phyloP scores from a whole-genome alignment of 2,329 filamentous ascomycete species.

The Capronia americana region DNA sequence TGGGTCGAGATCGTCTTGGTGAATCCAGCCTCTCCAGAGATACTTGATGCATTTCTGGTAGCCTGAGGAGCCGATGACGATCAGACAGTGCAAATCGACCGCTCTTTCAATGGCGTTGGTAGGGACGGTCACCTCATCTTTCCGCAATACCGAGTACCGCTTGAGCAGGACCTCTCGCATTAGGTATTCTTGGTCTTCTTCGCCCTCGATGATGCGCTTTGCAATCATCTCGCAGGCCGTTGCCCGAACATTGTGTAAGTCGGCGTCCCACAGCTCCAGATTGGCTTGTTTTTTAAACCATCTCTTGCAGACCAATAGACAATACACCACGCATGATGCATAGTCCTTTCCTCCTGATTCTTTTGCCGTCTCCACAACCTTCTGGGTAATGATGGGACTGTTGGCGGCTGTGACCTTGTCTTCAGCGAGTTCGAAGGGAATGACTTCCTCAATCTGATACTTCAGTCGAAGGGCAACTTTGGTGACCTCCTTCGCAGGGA shows the following conservation, averaged over 20 bases:
- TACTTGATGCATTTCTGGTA: slow-evolving; percentile 96
- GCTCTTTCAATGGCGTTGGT: slow-evolving; percentile 92
- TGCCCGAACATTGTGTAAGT: slow-evolving; percentile 78
- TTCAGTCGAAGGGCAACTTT: slow-evolving; percentile 88
- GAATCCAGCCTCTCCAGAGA: slow-evolving; percentile 93
- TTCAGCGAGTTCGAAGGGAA: slow-evolving; percentile 88
- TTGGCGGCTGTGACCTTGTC: slow-evolving; percentile 77
- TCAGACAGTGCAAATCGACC: slow-evolving; percentile 87
- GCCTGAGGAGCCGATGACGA: slow-evolving; percentile 86
- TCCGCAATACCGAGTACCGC: slow-evolving; percentile 80
- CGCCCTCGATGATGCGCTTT: slow-evolving; percentile 82
- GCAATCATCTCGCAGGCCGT: slow-evolving; percentile 89
- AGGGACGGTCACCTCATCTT: slow-evolving; percentile 73
- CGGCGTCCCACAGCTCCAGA: slow-evolving; percentile 89
- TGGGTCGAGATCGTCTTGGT: slow-evolving; percentile 93
- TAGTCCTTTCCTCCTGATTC: slow-evolving; percentile 80
- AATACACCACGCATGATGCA: slow-evolving; percentile 80
- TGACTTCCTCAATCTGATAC: slow-evolving; percentile 84
- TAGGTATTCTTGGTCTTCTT: slow-evolving; percentile 79
- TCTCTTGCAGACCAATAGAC: slow-evolving; percentile 74
- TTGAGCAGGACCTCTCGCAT: slow-evolving; percentile 83
- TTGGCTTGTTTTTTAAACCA: slow-evolving; percentile 81
- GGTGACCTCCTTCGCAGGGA: slow-evolving; percentile 80
- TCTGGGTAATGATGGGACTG: slow-evolving; percentile 80
- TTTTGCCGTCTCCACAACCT: slow-evolving; percentile 79